phyloP scores from a whole-genome alignment of 2,329 filamentous ascomycete genomes.

The Ophiocordyceps camponoti-rufipedis region DNA sequence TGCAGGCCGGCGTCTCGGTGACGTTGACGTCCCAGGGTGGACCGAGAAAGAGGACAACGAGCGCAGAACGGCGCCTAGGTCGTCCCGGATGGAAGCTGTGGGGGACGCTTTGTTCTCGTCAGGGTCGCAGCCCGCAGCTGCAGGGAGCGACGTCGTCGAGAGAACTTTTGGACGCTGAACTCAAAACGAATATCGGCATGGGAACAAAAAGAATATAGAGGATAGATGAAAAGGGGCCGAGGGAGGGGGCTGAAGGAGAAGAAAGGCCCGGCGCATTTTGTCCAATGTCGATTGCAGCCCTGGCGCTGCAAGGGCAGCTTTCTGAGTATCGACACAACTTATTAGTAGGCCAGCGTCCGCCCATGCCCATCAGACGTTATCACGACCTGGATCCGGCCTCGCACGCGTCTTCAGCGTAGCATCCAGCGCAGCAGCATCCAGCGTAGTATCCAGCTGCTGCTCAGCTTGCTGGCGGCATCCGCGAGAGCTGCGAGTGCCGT shows the following conservation, averaged over 20 bases:
- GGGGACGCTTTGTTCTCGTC: background rate
- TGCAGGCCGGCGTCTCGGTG: background rate
- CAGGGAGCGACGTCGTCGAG: background rate
- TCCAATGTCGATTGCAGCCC: background rate
- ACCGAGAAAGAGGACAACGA: slow-evolving; percentile 1
- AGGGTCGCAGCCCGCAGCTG: background rate
- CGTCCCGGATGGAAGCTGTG: background rate
- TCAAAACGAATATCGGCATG: background rate
- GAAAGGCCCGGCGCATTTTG: background rate
- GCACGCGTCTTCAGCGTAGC: background rate
- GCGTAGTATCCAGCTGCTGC: background rate
- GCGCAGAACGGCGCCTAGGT: slow-evolving; percentile 4
- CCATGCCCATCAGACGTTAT: background rate
- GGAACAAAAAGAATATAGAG: background rate
- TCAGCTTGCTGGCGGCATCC: background rate
- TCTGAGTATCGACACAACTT: too few species aligned
- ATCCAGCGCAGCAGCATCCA: background rate
- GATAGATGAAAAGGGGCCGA: background rate
- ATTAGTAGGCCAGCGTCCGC: background rate
- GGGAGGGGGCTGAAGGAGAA: background rate
- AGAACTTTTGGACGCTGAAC: background rate
- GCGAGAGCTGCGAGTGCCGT: background rate
- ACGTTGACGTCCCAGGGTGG: background rate
- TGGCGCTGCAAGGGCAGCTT: background rate
- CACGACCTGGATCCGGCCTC: background rate